Conservation (phyloP, 1,284 basidiomycete species). For the Boletus putidus region DNA sequence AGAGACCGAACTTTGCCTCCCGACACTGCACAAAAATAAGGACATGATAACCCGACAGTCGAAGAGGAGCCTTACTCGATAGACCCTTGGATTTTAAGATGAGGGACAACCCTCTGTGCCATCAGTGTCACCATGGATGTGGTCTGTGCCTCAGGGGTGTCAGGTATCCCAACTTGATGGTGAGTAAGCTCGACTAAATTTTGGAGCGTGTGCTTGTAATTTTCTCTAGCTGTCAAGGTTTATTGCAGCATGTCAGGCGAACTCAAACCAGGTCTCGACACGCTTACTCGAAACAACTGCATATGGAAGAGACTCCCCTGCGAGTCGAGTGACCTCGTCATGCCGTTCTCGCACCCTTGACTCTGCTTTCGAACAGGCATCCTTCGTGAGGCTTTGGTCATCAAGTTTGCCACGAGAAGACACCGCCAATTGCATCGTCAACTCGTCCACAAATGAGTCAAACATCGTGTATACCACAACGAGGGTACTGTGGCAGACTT, state of each 20-base stretch:
- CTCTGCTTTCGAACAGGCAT: neutral
- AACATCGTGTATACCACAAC: conserved; percentile 1
- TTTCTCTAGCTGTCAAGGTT: neutral
- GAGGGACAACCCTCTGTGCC: conserved; percentile 1
- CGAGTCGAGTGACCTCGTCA: neutral
- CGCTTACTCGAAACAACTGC: neutral
- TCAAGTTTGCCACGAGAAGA: neutral
- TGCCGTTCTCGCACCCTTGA: neutral
- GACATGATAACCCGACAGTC: neutral
- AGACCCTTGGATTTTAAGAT: conserved; percentile 1
- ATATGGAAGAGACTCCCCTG: neutral
- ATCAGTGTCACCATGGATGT: neutral
- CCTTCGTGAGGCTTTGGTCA: neutral
- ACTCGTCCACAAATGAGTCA: neutral
- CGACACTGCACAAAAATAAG: conserved; percentile 2
- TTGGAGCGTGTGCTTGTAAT: neutral
- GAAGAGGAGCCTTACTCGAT: neutral
- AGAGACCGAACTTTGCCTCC: neutral
- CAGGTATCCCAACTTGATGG: neutral
- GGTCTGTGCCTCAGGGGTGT: neutral
- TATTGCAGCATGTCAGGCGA: neutral
- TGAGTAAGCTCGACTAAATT: neutral
- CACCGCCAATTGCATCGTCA: neutral
- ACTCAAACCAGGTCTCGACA: neutral
- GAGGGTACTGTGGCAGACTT: conserved; percentile 1